A percentile compares a stretch with the other conserved stretches of the same genome.
Evolutionary conservation across 2,329 filamentous ascomycete genomes (phyloP).

Genomic region (Xylaria polymorpha): DNA sequence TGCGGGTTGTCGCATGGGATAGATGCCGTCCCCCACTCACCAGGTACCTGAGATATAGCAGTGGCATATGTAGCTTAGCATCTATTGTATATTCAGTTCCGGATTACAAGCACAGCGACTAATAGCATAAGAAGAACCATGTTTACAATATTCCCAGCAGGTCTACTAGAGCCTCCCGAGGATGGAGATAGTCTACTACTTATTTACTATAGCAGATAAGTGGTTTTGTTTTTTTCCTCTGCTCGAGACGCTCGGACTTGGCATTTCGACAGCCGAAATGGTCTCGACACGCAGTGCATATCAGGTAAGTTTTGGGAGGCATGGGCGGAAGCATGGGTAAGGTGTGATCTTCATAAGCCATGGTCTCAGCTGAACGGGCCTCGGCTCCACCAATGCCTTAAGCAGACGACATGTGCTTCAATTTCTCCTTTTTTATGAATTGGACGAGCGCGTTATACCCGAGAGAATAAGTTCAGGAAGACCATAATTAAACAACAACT

Average conservation of each 20-base stretch:
- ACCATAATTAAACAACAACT: background rate
- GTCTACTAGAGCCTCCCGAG: background rate
- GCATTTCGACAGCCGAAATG: background rate
- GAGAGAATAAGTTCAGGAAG: background rate
- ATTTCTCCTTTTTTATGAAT: background rate
- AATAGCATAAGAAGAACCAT: background rate
- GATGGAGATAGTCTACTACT: too few relatives aligned
- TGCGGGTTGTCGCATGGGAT: background rate
- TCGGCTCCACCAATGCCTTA: constrained; percentile 1
- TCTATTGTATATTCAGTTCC: background rate
- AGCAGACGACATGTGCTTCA: background rate
- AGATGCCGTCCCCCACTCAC: background rate
- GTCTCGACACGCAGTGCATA: background rate
- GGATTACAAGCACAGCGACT: background rate
- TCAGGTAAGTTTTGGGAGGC: background rate
- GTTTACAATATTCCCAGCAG: background rate
- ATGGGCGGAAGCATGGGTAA: constrained; percentile 7
- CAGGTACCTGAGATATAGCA: too few relatives aligned
- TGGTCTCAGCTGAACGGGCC: constrained; percentile 4
- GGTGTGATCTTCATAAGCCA: constrained; percentile 13
- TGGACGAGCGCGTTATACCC: background rate
- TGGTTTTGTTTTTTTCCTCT: too few relatives aligned
- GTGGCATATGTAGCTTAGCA: background rate
- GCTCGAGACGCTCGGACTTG: background rate
- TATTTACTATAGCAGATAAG: too few relatives aligned